A percentile compares a stretch with the other conserved stretches of the same genome.
Conservation (phyloP, 1,284 basidiomycete species). For the Rhodotorula sp. region DNA sequence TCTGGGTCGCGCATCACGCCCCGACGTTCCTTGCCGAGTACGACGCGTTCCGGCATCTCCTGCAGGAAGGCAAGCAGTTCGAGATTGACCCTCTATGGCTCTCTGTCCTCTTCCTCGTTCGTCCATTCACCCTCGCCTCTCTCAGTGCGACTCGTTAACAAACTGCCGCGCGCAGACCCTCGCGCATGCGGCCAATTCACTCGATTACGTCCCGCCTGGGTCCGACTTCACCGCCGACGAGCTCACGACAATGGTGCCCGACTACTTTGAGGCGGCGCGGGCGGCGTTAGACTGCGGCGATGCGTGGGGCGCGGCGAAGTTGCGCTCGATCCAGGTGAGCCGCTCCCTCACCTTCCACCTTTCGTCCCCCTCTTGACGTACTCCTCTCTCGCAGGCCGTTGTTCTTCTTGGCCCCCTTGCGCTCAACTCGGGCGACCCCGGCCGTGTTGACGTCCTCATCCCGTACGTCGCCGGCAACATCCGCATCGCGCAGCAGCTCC, state of each 20-base stretch:
- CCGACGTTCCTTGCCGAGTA: slow-evolving; percentile 41
- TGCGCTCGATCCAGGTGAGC: slow-evolving; percentile 12
- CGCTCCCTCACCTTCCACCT: background rate
- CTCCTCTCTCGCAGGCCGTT: slow-evolving; percentile 13
- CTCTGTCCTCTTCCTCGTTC: slow-evolving; percentile 23
- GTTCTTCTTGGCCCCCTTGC: slow-evolving; percentile 26
- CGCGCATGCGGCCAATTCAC: slow-evolving; percentile 28
- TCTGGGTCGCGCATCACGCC: slow-evolving; percentile 33
- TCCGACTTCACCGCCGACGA: slow-evolving; percentile 26
- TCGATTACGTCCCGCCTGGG: slow-evolving; percentile 30
- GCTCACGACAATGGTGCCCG: slow-evolving; percentile 5
- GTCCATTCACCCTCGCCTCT: too few species aligned
- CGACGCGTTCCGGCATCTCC: slow-evolving; percentile 34
- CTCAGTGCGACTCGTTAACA: too few species aligned
- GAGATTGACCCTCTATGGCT: slow-evolving; percentile 41
- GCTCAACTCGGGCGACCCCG: slow-evolving; percentile 28
- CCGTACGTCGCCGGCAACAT: slow-evolving; percentile 25
- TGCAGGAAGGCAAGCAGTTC: slow-evolving; percentile 23
- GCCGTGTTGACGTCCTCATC: slow-evolving; percentile 20
- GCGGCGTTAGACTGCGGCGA: slow-evolving; percentile 35
- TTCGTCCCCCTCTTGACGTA: background rate
- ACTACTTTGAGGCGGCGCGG: slow-evolving; percentile 32
- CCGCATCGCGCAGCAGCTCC: slow-evolving; percentile 24
- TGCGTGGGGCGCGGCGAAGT: slow-evolving; percentile 18
- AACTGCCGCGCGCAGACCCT: background rate